Evolutionary conservation across 768 basidiomycete species (phyloP).

Genomic region (Lentinula edodes): DNA sequence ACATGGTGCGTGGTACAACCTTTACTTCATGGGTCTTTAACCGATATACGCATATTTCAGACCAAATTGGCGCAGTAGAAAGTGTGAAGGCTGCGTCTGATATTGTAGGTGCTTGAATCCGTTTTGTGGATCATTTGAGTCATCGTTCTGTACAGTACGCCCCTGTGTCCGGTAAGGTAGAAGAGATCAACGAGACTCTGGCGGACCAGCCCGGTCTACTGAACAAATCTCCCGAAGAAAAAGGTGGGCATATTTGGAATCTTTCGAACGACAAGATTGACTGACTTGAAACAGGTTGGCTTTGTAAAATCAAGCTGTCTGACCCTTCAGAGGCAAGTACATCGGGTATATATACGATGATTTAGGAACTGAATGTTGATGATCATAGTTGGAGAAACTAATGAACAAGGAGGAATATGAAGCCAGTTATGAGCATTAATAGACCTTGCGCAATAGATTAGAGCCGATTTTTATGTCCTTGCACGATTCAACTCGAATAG

Average conservation of each 20-base stretch:
- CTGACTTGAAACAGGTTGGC: conserved; percentile 64
- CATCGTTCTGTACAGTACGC: conserved; percentile 57
- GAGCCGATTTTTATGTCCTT: not conserved
- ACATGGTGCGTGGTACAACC: conserved; percentile 56
- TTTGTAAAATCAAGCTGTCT: conserved; percentile 86
- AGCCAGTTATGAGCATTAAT: conserved; percentile 25
- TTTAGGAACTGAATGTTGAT: not conserved
- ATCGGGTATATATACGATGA: not conserved
- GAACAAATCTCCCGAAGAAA: conserved; percentile 81
- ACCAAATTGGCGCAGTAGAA: conserved; percentile 87
- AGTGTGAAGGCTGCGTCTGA: conserved; percentile 97
- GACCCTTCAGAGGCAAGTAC: conserved; percentile 65
- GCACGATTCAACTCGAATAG: conserved; percentile 4
- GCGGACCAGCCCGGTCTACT: conserved; percentile 67
- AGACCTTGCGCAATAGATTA: not conserved
- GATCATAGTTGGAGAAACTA: conserved; percentile 56
- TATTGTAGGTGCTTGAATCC: conserved; percentile 49
- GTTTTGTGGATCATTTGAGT: conserved; percentile 8
- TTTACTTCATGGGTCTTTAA: not conserved
- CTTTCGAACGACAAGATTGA: not conserved
- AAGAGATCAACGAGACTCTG: conserved; percentile 73
- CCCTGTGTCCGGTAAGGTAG: conserved; percentile 81
- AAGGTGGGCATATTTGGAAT: conserved; percentile 49
- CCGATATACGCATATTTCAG: conserved; percentile 28
- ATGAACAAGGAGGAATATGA: conserved; percentile 75